A percentile compares a stretch with the other conserved stretches of the same genome.
phyloP scores from a whole-genome alignment of 2,329 filamentous ascomycete genomes.

The Aspergillus glaucus region DNA sequence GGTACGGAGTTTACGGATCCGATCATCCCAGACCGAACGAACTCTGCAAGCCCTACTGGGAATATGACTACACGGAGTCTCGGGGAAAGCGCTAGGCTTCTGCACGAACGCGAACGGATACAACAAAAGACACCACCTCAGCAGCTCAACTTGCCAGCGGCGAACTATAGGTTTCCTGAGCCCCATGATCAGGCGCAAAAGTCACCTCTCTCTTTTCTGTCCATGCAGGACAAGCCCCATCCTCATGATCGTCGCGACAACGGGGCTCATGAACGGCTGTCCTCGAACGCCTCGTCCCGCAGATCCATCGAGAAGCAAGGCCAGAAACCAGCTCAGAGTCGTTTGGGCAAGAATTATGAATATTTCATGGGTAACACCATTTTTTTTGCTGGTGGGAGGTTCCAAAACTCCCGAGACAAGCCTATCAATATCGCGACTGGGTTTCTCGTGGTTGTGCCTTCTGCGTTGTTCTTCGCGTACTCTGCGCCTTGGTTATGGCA shows the following conservation, averaged over 20 bases:
- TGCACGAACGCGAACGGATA: slow-evolving; percentile 51
- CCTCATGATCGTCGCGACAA: slow-evolving; percentile 49
- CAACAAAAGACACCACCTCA: slow-evolving; percentile 24
- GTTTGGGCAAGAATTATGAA: slow-evolving; percentile 70
- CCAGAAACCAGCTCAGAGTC: slow-evolving; percentile 25
- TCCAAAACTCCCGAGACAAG: slow-evolving; percentile 80
- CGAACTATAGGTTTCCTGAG: slow-evolving; percentile 50
- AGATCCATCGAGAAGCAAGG: slow-evolving; percentile 49
- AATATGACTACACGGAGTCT: slow-evolving; percentile 57
- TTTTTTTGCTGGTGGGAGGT: slow-evolving; percentile 77
- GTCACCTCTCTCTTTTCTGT: slow-evolving; percentile 70
- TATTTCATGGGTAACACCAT: slow-evolving; percentile 92
- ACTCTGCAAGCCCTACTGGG: slow-evolving; percentile 65
- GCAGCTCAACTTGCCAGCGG: slow-evolving; percentile 56
- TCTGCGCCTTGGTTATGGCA: slow-evolving; percentile 81
- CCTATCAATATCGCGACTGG: slow-evolving; percentile 88
- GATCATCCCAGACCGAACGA: slow-evolving; percentile 64
- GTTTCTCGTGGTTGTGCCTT: slow-evolving; percentile 69
- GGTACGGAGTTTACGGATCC: slow-evolving; percentile 76
- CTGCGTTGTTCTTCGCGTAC: slow-evolving; percentile 75
- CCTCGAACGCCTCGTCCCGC: slow-evolving; percentile 72
- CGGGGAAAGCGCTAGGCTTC: slow-evolving; percentile 70
- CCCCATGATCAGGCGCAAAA: slow-evolving; percentile 56
- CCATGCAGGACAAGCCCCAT: slow-evolving; percentile 49
- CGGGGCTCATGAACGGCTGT: slow-evolving; percentile 73